A percentile compares a stretch with the other conserved stretches of the same genome.
phyloP scores from a whole-genome alignment of 1,284 basidiomycete genomes.

The Trichosporon sp. region DNA sequence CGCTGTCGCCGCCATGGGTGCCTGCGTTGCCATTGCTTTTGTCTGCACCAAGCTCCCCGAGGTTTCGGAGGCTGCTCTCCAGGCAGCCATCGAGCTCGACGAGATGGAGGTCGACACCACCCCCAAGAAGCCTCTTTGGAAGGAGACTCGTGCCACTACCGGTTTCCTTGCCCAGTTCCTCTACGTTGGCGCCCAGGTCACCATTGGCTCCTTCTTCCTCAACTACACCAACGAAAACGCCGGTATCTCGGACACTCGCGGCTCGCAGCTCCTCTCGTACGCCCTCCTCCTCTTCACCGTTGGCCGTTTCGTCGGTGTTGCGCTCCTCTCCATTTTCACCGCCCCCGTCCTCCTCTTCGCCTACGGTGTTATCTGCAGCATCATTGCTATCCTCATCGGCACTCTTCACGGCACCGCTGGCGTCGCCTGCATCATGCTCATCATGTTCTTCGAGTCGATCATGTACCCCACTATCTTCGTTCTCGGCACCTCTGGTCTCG shows the following conservation, averaged over 20 bases:
- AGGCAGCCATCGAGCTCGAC: slow-evolving; percentile 30
- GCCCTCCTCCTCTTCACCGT: slow-evolving; percentile 46
- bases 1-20: slow-evolving; percentile 38
- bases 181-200: slow-evolving; percentile 42
- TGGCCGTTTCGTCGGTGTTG: slow-evolving; percentile 45
- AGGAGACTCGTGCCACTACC: slow-evolving; percentile 39
- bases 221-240: slow-evolving; percentile 41
- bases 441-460: slow-evolving; percentile 43
- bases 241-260: slow-evolving; percentile 33
- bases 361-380: slow-evolving; percentile 34
- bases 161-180: slow-evolving; percentile 39
- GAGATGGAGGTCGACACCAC: too few species aligned
- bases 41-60: slow-evolving; percentile 48
- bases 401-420: slow-evolving; percentile 38
- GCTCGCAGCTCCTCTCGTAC: slow-evolving; percentile 43
- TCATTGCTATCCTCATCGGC: slow-evolving; percentile 42
- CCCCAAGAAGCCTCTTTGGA: slow-evolving; percentile 40
- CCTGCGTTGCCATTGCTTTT: too few species aligned
- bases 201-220: slow-evolving; percentile 41
- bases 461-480: slow-evolving; percentile 48
- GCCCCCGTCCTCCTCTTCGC: slow-evolving; percentile 42
- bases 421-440: slow-evolving; percentile 43
- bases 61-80: slow-evolving; percentile 37
- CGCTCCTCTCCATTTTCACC: slow-evolving; percentile 41
- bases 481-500: slow-evolving; percentile 42